Evolutionary conservation across 805 yeast genomes (phyloP).

Genomic region (Suhomyces kilbournensis): DNA sequence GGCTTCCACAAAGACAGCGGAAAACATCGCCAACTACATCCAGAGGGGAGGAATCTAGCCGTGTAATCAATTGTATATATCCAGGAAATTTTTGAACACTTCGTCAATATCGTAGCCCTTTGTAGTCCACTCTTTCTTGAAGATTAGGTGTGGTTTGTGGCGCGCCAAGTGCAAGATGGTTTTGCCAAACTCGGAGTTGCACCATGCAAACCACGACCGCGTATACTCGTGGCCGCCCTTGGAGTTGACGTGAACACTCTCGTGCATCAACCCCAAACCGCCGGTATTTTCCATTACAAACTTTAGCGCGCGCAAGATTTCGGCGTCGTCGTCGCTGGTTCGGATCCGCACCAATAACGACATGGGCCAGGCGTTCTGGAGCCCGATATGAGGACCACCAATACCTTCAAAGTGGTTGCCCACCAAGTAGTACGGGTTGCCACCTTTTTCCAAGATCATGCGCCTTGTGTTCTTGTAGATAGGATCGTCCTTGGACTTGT

Average conservation of each 20-base stretch:
- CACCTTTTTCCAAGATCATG: constrained; percentile 64
- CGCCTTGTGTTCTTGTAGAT: constrained; percentile 75
- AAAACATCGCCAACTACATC: constrained; percentile 66
- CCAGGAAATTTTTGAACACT: constrained; percentile 7
- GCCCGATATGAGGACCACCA: constrained; percentile 91
- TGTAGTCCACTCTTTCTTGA: constrained; percentile 40
- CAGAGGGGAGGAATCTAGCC: constrained; percentile 21
- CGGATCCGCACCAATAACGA: constrained; percentile 71
- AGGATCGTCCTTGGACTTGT: constrained; percentile 45
- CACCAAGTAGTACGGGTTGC: constrained; percentile 73
- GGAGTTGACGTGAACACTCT: constrained; percentile 65
- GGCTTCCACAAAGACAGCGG: constrained; percentile 66
- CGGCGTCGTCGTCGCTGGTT: constrained; percentile 69
- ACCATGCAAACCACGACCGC: constrained; percentile 93
- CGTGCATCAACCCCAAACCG: constrained; percentile 81
- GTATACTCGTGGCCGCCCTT: constrained; percentile 52
- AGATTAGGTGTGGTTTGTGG: constrained; percentile 69
- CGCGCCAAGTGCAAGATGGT: constrained; percentile 74
- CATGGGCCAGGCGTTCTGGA: constrained; percentile 88
- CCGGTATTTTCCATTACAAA: constrained; percentile 60
- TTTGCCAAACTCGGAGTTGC: constrained; percentile 87
- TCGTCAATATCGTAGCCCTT: constrained; percentile 30
- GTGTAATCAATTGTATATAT: background rate
- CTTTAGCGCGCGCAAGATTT: constrained; percentile 51
- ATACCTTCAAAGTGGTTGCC: constrained; percentile 70